Evolutionary conservation across 2,329 filamentous ascomycete genomes (phyloP).

Genomic region (Botrytis aclada): DNA sequence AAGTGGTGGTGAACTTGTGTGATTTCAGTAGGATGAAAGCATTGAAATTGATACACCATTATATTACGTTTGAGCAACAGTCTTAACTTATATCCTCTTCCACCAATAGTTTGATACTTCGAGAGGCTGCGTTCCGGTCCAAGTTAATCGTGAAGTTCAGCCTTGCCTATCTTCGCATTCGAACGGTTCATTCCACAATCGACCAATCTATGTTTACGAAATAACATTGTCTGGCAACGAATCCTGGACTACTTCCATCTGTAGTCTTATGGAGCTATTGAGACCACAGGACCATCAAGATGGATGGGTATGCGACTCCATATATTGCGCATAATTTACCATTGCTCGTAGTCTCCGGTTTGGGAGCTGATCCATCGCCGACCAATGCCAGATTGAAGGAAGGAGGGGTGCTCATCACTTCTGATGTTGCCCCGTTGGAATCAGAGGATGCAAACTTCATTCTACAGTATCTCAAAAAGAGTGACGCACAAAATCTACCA

Average conservation of each 20-base stretch:
- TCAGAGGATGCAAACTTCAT: slow-evolving; percentile 63
- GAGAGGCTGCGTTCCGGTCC: neutral
- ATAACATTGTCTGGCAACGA: slow-evolving; percentile 14
- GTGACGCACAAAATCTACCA: slow-evolving; percentile 61
- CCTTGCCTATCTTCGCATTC: slow-evolving; percentile 2
- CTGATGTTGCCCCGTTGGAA: slow-evolving; percentile 66
- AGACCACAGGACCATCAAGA: slow-evolving; percentile 39
- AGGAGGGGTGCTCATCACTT: slow-evolving; percentile 58
- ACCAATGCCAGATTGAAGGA: slow-evolving; percentile 31
- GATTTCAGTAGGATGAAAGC: neutral
- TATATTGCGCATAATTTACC: slow-evolving; percentile 88
- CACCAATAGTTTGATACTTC: neutral
- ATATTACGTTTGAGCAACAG: neutral
- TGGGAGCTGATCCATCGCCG: slow-evolving; percentile 49
- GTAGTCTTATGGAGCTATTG: slow-evolving; percentile 34
- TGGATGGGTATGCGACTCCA: slow-evolving; percentile 76
- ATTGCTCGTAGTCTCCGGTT: slow-evolving; percentile 76
- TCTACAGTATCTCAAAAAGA: slow-evolving; percentile 60
- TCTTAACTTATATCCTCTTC: neutral
- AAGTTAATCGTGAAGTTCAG: neutral
- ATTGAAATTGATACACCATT: neutral
- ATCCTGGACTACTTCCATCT: neutral
- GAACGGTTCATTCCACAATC: slow-evolving; percentile 7
- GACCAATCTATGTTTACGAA: slow-evolving; percentile 3
- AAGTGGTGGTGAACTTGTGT: neutral